phyloP scores from a whole-genome alignment of 148 eudicot genomes.

The Vaccinium macrocarpon region DNA sequence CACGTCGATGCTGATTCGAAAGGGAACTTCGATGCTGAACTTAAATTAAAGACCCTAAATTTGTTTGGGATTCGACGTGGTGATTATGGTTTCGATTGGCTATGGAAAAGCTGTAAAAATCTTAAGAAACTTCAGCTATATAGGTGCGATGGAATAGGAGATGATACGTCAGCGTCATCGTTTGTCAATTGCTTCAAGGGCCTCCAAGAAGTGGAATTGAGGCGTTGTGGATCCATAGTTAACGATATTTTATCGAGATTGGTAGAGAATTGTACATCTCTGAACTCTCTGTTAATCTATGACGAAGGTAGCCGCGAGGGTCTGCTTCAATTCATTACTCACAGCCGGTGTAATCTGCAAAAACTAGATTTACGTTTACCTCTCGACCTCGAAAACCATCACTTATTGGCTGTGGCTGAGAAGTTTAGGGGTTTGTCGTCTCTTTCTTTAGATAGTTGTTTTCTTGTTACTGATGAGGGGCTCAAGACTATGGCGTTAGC shows the following conservation, averaged over 20 bases:
- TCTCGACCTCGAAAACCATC: constrained; percentile 43
- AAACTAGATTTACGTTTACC: constrained; percentile 57
- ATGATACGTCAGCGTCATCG: constrained; percentile 30
- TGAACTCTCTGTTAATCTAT: constrained; percentile 41
- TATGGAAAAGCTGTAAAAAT: constrained; percentile 46
- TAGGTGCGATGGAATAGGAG: constrained; percentile 53
- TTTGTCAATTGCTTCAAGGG: constrained; percentile 24
- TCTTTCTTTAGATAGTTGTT: constrained; percentile 45
- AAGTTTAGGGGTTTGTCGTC: constrained; percentile 30
- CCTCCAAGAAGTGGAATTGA: constrained; percentile 48
- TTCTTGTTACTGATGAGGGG: constrained; percentile 50
- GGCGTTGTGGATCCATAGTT: constrained; percentile 44
- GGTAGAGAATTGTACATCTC: constrained; percentile 28
- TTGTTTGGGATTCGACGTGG: constrained; percentile 31
- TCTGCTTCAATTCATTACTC: constrained; percentile 47
- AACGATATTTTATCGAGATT: constrained; percentile 33
- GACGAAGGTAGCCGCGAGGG: constrained; percentile 57
- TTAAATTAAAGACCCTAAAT: constrained; percentile 34
- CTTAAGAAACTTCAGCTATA: constrained; percentile 36
- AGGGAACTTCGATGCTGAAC: neutral
- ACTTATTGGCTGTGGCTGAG: constrained; percentile 34
- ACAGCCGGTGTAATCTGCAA: constrained; percentile 25
- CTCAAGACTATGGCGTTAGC: constrained; percentile 29
- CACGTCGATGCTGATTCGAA: neutral
- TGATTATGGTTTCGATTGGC: constrained; percentile 39